A percentile compares a stretch with the other conserved stretches of the same genome.
Evolutionary conservation across 2,329 filamentous ascomycete genomes (phyloP).

Genomic region (Colletotrichum lupini): DNA sequence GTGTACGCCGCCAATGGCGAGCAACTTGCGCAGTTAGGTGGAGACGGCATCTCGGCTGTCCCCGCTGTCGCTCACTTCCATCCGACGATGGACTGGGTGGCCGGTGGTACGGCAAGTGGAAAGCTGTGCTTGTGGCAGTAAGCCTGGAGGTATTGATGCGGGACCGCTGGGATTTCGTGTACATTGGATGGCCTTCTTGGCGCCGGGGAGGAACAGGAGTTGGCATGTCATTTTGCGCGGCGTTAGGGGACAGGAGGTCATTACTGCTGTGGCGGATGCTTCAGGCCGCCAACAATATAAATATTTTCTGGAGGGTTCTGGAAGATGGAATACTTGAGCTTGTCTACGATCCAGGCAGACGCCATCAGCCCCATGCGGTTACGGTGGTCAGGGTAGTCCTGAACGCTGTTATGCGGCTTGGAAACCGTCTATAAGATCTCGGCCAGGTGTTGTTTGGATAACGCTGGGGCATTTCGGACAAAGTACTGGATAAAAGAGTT

Average conservation of each 20-base stretch:
- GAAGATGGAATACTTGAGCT: neutral
- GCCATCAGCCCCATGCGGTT: neutral
- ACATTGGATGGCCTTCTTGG: neutral
- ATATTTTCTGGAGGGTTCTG: neutral
- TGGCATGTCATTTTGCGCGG: constrained; percentile 5
- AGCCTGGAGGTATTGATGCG: constrained; percentile 12
- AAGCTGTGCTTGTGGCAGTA: constrained; percentile 94
- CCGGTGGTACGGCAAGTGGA: constrained; percentile 89
- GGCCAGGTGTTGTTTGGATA: neutral
- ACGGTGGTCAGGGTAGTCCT: neutral
- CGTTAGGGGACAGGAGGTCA: neutral
- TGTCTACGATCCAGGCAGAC: neutral
- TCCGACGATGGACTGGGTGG: constrained; percentile 88
- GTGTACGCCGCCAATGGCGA: constrained; percentile 85
- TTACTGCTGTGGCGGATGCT: neutral
- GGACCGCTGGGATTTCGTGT: neutral
- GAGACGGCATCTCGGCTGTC: constrained; percentile 92
- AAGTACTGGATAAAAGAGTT: neutral
- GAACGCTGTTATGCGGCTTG: neutral
- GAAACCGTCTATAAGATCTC: neutral
- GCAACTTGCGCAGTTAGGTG: constrained; percentile 88
- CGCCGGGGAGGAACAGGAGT: neutral
- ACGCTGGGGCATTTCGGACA: neutral
- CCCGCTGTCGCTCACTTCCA: constrained; percentile 94
- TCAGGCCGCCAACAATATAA: neutral